phyloP scores from a whole-genome alignment of 768 basidiomycete species.

The Coprinopsis cinerea region DNA sequence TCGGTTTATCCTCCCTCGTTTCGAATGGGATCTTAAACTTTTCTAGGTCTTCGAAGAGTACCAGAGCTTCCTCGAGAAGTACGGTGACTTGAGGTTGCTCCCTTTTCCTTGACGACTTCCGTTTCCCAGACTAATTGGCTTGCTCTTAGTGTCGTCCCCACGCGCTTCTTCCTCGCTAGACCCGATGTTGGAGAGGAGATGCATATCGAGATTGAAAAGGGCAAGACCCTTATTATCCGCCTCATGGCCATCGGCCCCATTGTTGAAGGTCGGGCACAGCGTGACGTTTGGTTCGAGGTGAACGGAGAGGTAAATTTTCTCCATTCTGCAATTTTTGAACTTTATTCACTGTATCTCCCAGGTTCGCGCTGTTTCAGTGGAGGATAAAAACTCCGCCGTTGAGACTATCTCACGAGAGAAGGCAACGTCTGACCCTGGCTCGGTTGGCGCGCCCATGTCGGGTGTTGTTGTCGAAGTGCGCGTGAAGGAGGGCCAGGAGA shows the following conservation, averaged over 20 bases:
- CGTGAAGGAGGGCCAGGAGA: constrained; percentile 95
- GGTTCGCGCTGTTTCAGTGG: constrained; percentile 92
- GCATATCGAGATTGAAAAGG: constrained; percentile 93
- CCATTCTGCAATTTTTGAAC: constrained; percentile 7
- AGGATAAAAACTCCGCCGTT: constrained; percentile 96
- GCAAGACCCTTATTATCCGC: constrained; percentile 94
- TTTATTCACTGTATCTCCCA: constrained; percentile 27
- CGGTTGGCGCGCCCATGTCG: constrained; percentile 96
- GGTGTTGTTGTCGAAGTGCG: constrained; percentile 98
- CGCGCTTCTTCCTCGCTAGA: constrained; percentile 93
- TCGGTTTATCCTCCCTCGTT: constrained; percentile 1
- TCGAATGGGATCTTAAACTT: neutral
- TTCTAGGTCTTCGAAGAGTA: constrained; percentile 93
- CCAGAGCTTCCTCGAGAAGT: constrained; percentile 91
- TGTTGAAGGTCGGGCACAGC: constrained; percentile 83
- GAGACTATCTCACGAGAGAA: constrained; percentile 93
- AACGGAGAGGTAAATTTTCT: constrained; percentile 73
- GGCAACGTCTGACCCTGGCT: constrained; percentile 89
- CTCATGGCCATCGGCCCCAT: constrained; percentile 94
- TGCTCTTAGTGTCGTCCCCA: constrained; percentile 76
- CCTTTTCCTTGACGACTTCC: neutral
- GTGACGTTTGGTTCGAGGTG: constrained; percentile 98
- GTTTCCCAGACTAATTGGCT: constrained; percentile 11
- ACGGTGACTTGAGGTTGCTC: constrained; percentile 76
- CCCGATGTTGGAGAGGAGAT: constrained; percentile 93